Percentiles rank a stretch among this genome's conserved stretches.
phyloP scores from a whole-genome alignment of 176 grass and related monocot genomes.

The Triticum urartu region DNA sequence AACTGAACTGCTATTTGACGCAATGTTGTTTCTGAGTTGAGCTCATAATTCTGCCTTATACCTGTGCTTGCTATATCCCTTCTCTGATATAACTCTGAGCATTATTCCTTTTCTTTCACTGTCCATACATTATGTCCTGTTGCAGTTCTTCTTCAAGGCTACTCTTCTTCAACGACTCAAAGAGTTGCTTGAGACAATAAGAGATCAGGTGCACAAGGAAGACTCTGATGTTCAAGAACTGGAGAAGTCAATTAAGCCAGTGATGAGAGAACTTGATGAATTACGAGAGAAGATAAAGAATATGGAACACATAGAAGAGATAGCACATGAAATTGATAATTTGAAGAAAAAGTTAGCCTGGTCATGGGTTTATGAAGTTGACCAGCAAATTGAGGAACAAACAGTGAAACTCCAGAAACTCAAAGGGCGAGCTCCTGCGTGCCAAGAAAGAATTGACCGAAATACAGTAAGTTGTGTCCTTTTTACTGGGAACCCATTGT shows the following conservation, averaged over 20 bases:
- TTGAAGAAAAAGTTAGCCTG: slow-evolving; percentile 91
- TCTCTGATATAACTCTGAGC: slow-evolving; percentile 12
- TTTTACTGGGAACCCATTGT: not conserved
- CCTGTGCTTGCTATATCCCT: not conserved
- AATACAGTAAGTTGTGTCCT: slow-evolving; percentile 49
- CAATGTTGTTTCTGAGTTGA: slow-evolving; percentile 3
- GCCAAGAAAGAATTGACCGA: slow-evolving; percentile 83
- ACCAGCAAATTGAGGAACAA: slow-evolving; percentile 58
- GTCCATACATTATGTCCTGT: slow-evolving; percentile 16
- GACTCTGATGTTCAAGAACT: slow-evolving; percentile 60
- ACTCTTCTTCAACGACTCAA: slow-evolving; percentile 94
- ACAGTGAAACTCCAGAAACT: slow-evolving; percentile 61
- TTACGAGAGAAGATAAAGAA: slow-evolving; percentile 76
- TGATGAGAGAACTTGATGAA: slow-evolving; percentile 66
- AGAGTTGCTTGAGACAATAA: slow-evolving; percentile 69
- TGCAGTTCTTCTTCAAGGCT: slow-evolving; percentile 95
- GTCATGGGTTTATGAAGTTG: slow-evolving; percentile 89
- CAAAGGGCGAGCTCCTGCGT: slow-evolving; percentile 73
- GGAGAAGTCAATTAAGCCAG: slow-evolving; percentile 66
- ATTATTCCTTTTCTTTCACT: not conserved
- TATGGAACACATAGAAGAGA: slow-evolving; percentile 95
- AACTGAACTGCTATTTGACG: not conserved
- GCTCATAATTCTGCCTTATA: not conserved
- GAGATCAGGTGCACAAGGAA: slow-evolving; percentile 33
- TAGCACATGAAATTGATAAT: slow-evolving; percentile 67